Evolutionary conservation across 1,284 basidiomycete species (phyloP).

Genomic region (Pseudozyma pruni): DNA sequence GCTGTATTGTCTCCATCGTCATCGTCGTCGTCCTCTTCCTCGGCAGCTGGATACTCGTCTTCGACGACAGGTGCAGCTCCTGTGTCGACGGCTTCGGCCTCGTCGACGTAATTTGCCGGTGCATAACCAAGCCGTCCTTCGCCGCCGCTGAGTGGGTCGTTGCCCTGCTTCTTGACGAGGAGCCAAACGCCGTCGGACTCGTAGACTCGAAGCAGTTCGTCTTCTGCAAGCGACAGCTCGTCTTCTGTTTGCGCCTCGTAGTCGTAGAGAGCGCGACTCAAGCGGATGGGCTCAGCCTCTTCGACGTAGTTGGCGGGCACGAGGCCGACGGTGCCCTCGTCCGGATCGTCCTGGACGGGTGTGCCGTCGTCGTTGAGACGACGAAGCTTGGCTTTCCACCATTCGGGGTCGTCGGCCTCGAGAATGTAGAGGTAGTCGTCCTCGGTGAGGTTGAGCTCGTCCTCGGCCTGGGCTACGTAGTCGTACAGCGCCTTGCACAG

Average conservation of each 20-base stretch:
- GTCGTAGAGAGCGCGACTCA: conserved; percentile 64
- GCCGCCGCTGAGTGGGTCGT: conserved; percentile 51
- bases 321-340: conserved; percentile 54
- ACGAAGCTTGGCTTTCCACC: conserved; percentile 65
- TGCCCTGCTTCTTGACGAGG: conserved; percentile 62
- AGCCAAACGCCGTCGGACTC: conserved; percentile 64
- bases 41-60: conserved; percentile 25
- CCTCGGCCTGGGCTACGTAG: conserved; percentile 64
- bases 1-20: conserved; percentile 34
- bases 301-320: conserved; percentile 67
- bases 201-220: conserved; percentile 61
- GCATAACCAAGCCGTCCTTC: conserved; percentile 60
- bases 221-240: conserved; percentile 62
- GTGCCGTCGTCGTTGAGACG: conserved; percentile 41
- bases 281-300: conserved; percentile 58
- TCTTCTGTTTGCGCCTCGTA: conserved; percentile 64
- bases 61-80: conserved; percentile 47
- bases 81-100: conserved; percentile 57
- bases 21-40: conserved; percentile 49
- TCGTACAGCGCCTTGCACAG: conserved; percentile 66
- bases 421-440: conserved; percentile 66
- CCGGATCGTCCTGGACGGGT: conserved; percentile 33
- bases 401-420: conserved; percentile 64
- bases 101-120: conserved; percentile 66
- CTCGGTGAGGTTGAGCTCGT: conserved; percentile 64